These are phyloP conservation scores for Bauhinia variegata DNA, from an alignment of 306 rosid genomes.

Conservation along the genomic window DNA sequence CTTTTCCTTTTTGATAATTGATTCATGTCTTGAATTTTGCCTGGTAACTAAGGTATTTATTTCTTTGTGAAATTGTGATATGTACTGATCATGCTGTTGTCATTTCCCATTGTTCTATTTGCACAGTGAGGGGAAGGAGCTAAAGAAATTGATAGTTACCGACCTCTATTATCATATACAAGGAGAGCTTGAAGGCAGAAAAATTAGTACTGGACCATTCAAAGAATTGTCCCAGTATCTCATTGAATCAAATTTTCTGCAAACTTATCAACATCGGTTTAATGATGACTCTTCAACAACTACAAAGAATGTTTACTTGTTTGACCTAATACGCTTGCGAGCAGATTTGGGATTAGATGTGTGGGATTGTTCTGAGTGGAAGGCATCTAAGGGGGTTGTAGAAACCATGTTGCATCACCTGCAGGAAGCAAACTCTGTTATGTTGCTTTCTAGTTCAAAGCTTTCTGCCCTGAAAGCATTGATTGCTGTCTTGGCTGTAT, in stretches of 20 bases:
- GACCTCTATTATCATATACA: conserved; percentile 91
- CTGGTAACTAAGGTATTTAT: conserved; percentile 15
- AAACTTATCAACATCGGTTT: conserved; percentile 54
- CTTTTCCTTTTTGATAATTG: background rate
- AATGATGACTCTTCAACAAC: conserved; percentile 53
- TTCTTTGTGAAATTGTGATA: conserved; percentile 9
- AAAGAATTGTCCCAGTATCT: conserved; percentile 75
- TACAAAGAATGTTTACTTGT: conserved; percentile 57
- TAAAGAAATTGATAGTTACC: conserved; percentile 68
- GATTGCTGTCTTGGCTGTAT: conserved; percentile 61
- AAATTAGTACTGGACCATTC: conserved; percentile 75
- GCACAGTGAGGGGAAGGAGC: conserved; percentile 81
- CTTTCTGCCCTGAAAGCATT: conserved; percentile 71
- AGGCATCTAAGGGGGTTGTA: conserved; percentile 63
- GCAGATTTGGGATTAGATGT: conserved; percentile 77
- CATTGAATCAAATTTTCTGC: conserved; percentile 59
- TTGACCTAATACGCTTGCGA: conserved; percentile 61
- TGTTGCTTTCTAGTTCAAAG: conserved; percentile 71
- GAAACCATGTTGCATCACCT: conserved; percentile 72
- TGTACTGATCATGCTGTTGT: conserved; percentile 21
- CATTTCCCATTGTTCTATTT: conserved; percentile 19
- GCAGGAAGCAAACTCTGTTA: conserved; percentile 67
- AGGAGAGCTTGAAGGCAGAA: conserved; percentile 95
- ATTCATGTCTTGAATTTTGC: conserved; percentile 24
- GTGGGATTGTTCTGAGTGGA: conserved; percentile 86